These are phyloP conservation scores for Gleditsia sinensis DNA, from an alignment of 306 rosid species.

Conservation along the genomic window DNA sequence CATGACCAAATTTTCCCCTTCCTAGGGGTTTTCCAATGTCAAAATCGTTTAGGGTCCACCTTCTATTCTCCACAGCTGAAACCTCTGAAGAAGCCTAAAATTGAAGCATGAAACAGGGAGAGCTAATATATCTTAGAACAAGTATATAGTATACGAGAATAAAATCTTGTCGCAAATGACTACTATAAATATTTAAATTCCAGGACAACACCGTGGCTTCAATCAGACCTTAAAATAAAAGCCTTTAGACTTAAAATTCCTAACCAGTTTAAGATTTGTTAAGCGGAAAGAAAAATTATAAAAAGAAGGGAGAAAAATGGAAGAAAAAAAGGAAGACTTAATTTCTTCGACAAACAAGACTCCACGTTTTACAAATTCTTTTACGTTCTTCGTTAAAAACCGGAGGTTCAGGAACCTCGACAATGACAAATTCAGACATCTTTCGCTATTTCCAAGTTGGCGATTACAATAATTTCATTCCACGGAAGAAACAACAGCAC, in stretches of 20 bases:
- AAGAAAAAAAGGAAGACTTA: neutral
- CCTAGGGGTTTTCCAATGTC: slow-evolving; percentile 98
- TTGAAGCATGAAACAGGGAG: slow-evolving; percentile 23
- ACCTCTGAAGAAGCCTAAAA: slow-evolving; percentile 65
- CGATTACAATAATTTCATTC: neutral
- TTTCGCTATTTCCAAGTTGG: neutral
- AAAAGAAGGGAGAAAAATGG: neutral
- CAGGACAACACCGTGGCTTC: neutral
- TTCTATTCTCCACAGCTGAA: slow-evolving; percentile 66
- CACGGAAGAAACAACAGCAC: neutral
- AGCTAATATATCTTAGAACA: slow-evolving; percentile 6
- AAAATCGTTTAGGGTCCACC: slow-evolving; percentile 93
- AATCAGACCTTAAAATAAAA: neutral
- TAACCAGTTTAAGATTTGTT: neutral
- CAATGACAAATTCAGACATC: neutral
- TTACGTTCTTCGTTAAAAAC: neutral
- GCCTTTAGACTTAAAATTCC: neutral
- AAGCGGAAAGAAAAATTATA: too few species aligned
- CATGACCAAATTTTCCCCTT: slow-evolving; percentile 98
- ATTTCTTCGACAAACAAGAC: neutral
- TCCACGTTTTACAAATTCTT: neutral
- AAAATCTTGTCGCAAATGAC: neutral
- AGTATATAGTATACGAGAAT: neutral
- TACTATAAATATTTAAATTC: neutral
- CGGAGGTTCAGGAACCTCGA: slow-evolving; percentile 6